Conservation (phyloP, 805 yeast species). For the Wilhelminamyces savonicus region DNA sequence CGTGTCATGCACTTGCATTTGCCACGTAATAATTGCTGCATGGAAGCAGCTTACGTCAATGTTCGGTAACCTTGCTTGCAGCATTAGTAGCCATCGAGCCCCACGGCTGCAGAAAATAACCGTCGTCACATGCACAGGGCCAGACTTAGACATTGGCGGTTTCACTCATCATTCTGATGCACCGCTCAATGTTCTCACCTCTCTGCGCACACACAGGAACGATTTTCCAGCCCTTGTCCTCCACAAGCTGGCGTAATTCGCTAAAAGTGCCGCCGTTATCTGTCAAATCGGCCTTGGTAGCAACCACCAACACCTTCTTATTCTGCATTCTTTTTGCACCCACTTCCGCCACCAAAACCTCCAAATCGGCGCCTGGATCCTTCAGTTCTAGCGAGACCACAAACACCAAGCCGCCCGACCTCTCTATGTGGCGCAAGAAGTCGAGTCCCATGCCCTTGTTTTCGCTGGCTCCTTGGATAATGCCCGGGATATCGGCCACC, state of each 20-base stretch:
- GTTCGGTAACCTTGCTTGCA: too few relatives aligned
- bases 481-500: constrained; percentile 97
- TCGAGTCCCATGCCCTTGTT: constrained; percentile 93
- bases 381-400: constrained; percentile 69
- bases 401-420: constrained; percentile 85
- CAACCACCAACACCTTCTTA: constrained; percentile 70
- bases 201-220: constrained; percentile 81
- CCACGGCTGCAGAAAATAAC: too few relatives aligned
- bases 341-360: constrained; percentile 60
- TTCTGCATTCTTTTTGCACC: constrained; percentile 54
- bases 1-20: too few relatives aligned
- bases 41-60: too few relatives aligned
- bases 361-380: constrained; percentile 63
- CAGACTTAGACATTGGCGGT: too few relatives aligned
- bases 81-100: too few relatives aligned
- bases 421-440: constrained; percentile 84
- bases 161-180: constrained; percentile 74
- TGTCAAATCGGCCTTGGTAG: constrained; percentile 87
- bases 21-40: too few relatives aligned
- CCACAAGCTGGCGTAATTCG: constrained; percentile 40
- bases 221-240: constrained; percentile 49
- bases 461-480: constrained; percentile 78
- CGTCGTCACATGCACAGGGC: too few relatives aligned
- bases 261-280: constrained; percentile 44
- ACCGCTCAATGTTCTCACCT: constrained; percentile 64